Evolutionary conservation across 2,329 filamentous ascomycete genomes (phyloP).

Genomic region (Chrysoporthe deuterocubensis): DNA sequence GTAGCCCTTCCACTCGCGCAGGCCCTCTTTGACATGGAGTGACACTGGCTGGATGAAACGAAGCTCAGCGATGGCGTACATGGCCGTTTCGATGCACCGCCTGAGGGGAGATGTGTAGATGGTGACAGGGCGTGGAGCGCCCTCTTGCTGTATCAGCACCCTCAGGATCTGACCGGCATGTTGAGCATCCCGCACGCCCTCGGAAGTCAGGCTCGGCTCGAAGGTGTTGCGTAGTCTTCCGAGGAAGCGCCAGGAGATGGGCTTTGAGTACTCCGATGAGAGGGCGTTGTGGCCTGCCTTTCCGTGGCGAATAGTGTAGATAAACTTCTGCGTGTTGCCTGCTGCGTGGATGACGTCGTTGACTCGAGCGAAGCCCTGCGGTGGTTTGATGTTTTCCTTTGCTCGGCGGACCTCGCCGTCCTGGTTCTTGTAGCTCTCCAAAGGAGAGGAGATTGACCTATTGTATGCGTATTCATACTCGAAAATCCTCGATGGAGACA

Average conservation of each 20-base stretch:
- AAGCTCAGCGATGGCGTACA: slow-evolving; percentile 15
- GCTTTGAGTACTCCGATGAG: slow-evolving; percentile 5
- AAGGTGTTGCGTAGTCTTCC: slow-evolving; percentile 16
- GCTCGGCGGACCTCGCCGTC: slow-evolving; percentile 8
- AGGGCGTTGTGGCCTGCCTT: slow-evolving; percentile 22
- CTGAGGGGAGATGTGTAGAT: slow-evolving; percentile 25
- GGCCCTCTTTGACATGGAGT: slow-evolving; percentile 23
- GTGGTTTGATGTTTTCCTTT: slow-evolving; percentile 11
- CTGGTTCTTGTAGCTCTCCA: slow-evolving; percentile 4
- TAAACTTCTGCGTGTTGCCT: slow-evolving; percentile 6
- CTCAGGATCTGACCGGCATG: slow-evolving; percentile 7
- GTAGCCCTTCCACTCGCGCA: slow-evolving; percentile 28
- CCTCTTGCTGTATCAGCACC: background rate
- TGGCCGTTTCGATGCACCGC: slow-evolving; percentile 24
- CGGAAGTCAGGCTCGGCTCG: slow-evolving; percentile 9
- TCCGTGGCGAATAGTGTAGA: slow-evolving; percentile 26
- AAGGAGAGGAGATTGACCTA: slow-evolving; percentile 4
- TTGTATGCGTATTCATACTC: slow-evolving; percentile 20
- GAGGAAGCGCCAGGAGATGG: slow-evolving; percentile 24
- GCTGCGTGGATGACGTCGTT: background rate
- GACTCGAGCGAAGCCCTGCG: slow-evolving; percentile 4
- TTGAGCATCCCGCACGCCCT: background rate
- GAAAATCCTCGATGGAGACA: background rate
- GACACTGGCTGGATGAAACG: background rate
- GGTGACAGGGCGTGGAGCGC: background rate